Base-by-base conservation (phyloP, 2,329 filamentous ascomycete species). In the Fusarium paranaense region DNA sequence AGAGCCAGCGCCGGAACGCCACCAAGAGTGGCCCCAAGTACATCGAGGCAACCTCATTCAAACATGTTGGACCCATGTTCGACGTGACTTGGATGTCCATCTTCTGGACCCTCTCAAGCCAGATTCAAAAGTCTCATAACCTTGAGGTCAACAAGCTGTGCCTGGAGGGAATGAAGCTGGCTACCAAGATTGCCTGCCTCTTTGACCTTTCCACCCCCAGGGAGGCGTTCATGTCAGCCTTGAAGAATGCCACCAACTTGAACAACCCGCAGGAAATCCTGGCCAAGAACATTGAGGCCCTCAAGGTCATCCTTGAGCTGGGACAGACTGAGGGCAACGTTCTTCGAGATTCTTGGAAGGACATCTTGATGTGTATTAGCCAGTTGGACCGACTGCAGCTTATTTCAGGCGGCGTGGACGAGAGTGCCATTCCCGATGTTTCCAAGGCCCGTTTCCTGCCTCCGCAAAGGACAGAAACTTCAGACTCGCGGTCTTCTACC, bases 51-150 rank as follows among this genome's bases (percentile, higher is more conserved):
- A 97, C 95, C 2, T 98, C 95, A 0, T 95, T 95, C 81, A 96
- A 95, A 78, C 97, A 99, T 81, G 94, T 98, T 59, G 97, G 97
- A 0, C 95, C 97, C 1, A 99, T 99, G 97, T 98, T 99, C 80
- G 95, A 98, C 78, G 95, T 98, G 27, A 97, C 95, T 0, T 99
- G 97, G 97, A 99, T 98, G 96, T 98, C 96, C 11, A 97, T 98
- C 82, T 93, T 99, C 79, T 98, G 96, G 6, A 95, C 95, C 0
- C 88, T 99, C 30, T 98, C 96, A 2, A 95, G 94, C 60, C 94
- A 97, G 76, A 95, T 97, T 81, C 97, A 98, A 78, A 95, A 98
- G 80, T 93, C 94, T 0, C 94, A 97, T 76, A 98, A 98, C 78
- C 87, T 98, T 6, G 95, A 98, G 75, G 94, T 97, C 18, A 95